Percentiles rank a stretch among this genome's conserved stretches.
These are phyloP conservation scores for Leishmania gerbilli DNA, from an alignment of 208 protist species.

Conservation along the genomic window DNA sequence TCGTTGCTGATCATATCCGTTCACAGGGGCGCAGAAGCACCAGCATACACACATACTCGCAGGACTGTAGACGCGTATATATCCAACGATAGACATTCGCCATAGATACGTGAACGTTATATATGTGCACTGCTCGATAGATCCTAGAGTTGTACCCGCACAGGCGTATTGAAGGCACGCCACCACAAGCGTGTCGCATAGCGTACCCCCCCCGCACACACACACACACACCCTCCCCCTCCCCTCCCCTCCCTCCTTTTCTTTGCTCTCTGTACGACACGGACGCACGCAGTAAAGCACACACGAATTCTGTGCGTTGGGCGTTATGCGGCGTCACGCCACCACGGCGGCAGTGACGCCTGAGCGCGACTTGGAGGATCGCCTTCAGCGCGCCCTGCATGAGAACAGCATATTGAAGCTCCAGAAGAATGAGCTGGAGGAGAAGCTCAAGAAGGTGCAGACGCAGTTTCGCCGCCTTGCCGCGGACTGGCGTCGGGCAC, in stretches of 20 bases:
- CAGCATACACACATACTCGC: neutral
- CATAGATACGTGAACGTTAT: neutral
- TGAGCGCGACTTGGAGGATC: conserved; percentile 47
- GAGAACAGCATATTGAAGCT: conserved; percentile 71
- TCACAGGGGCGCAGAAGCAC: neutral
- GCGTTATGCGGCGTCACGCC: conserved; percentile 21
- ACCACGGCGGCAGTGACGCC: conserved; percentile 10
- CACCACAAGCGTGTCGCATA: neutral
- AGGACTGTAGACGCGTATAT: neutral
- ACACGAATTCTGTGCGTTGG: neutral
- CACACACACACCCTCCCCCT: no score
- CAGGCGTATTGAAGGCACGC: neutral
- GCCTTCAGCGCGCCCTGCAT: conserved; percentile 68
- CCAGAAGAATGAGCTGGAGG: conserved; percentile 51
- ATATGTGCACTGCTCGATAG: neutral
- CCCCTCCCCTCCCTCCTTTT: neutral
- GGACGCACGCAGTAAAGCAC: neutral
- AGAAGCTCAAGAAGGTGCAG: conserved; percentile 69
- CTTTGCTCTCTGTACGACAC: neutral
- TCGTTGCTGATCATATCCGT: neutral
- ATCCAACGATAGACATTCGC: neutral
- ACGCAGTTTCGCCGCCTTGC: conserved; percentile 78
- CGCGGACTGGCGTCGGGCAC: conserved; percentile 45
- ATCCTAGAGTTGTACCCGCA: neutral
- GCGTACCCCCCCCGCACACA: neutral